These are phyloP conservation scores for Lyophyllum shimeji DNA, from an alignment of 768 basidiomycete genomes.

Conservation along the genomic window DNA sequence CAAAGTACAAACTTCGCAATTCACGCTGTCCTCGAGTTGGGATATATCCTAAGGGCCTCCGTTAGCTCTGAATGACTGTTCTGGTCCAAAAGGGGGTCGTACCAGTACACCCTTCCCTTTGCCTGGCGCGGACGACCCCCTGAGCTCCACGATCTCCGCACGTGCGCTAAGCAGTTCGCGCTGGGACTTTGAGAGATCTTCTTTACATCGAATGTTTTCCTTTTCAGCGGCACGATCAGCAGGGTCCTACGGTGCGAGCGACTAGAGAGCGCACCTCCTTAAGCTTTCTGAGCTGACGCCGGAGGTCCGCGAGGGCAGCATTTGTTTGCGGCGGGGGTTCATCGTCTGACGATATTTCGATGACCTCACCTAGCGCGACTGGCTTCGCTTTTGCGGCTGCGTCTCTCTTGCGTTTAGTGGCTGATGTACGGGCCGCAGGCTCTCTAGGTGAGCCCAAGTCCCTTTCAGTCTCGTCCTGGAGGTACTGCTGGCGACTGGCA, in stretches of 20 bases:
- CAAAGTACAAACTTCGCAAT: conserved; percentile 64
- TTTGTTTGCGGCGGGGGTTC: conserved; percentile 25
- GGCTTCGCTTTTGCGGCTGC: conserved; percentile 11
- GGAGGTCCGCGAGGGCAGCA: conserved; percentile 30
- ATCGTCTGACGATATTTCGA: conserved; percentile 62
- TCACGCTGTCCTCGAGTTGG: conserved; percentile 51
- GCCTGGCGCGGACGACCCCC: conserved; percentile 20
- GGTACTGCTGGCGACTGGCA: neutral
- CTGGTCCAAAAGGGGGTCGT: conserved; percentile 9
- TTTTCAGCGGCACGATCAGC: conserved; percentile 13
- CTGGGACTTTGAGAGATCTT: conserved; percentile 25
- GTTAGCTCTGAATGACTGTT: conserved; percentile 2
- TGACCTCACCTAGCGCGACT: conserved; percentile 34
- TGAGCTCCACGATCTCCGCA: conserved; percentile 28
- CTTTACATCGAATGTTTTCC: conserved; percentile 33
- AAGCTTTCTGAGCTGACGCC: conserved; percentile 39
- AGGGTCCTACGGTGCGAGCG: neutral
- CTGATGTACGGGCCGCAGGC: conserved; percentile 1
- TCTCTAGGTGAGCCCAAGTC: neutral
- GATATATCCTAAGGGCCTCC: conserved; percentile 33
- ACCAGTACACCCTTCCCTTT: conserved; percentile 32
- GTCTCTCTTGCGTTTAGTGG: conserved; percentile 21
- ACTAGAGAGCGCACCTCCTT: conserved; percentile 37
- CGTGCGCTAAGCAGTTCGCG: conserved; percentile 18
- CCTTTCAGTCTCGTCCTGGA: neutral